Conservation (phyloP, 106 monocot genomes). For the Triglochin maritima region DNA sequence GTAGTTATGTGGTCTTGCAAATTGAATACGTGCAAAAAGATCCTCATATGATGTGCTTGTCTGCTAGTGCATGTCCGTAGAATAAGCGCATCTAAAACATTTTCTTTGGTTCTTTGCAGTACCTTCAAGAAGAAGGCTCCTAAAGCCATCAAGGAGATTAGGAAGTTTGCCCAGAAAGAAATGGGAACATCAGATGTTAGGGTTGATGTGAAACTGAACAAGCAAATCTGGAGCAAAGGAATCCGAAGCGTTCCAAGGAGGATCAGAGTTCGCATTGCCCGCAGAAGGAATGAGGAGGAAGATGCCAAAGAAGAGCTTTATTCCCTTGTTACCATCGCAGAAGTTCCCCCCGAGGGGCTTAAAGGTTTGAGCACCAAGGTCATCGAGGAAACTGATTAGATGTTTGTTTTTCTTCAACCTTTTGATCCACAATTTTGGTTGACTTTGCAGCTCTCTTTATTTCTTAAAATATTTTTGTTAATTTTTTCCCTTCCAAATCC, state of each 20-base stretch:
- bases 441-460: too few species aligned
- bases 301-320: slow-evolving; percentile 29
- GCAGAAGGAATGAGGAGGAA: slow-evolving; percentile 24
- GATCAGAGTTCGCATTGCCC: slow-evolving; percentile 11
- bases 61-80: neutral
- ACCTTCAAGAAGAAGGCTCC: slow-evolving; percentile 20
- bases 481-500: too few species aligned
- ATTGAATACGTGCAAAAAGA: neutral
- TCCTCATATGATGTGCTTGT: neutral
- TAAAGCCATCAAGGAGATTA: slow-evolving; percentile 16
- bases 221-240: slow-evolving; percentile 13
- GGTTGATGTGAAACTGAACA: slow-evolving; percentile 17
- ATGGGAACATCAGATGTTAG: slow-evolving; percentile 17
- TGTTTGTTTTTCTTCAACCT: neutral
- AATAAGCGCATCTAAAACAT: neutral
- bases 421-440: too few species aligned
- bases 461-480: too few species aligned
- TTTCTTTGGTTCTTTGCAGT: neutral
- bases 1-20: neutral
- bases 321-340: slow-evolving; percentile 23
- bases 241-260: slow-evolving; percentile 12
- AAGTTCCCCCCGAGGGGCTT: slow-evolving; percentile 14
- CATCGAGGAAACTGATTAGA: slow-evolving; percentile 11
- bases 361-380: slow-evolving; percentile 23
- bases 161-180: slow-evolving; percentile 12